Evolutionary conservation across 805 yeast species (phyloP).

Genomic region (Ogataea salicorniae): DNA sequence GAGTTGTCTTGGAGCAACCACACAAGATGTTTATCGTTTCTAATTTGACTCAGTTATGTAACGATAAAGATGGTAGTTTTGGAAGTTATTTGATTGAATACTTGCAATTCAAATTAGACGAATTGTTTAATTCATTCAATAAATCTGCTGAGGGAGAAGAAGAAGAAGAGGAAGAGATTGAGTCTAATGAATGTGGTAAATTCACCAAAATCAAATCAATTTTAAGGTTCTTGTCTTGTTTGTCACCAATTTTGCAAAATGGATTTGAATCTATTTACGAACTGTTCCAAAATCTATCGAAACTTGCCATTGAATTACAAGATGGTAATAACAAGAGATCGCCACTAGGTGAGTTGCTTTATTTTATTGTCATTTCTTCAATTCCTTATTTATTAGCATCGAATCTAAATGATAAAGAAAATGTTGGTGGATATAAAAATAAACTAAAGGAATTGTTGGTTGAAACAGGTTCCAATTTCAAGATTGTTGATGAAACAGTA

Average conservation of each 20-base stretch:
- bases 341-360: conserved; percentile 65
- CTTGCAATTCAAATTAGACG: conserved; percentile 60
- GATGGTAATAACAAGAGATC: conserved; percentile 34
- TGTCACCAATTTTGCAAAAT: conserved; percentile 55
- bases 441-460: conserved; percentile 40
- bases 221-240: conserved; percentile 62
- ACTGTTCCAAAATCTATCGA: conserved; percentile 50
- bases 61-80: conserved; percentile 56
- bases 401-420: conserved; percentile 10
- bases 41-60: conserved; percentile 59
- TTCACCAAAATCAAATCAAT: conserved; percentile 70
- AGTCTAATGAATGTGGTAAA: conserved; percentile 41
- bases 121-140: conserved; percentile 36
- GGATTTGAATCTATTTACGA: conserved; percentile 34
- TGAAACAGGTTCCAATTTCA: conserved; percentile 33
- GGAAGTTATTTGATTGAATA: conserved; percentile 67
- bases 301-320: conserved; percentile 54
- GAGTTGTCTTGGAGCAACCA: conserved; percentile 82
- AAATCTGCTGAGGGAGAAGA: conserved; percentile 10
- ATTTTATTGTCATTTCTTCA: conserved; percentile 53
- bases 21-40: conserved; percentile 77
- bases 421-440: conserved; percentile 22
- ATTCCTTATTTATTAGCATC: conserved; percentile 48
- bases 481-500: conserved; percentile 1
- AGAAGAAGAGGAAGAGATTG: conserved; percentile 16